Base-by-base conservation (phyloP, 108 stramenopile genomes). In the Fistulifera pelliculosa region DNA sequence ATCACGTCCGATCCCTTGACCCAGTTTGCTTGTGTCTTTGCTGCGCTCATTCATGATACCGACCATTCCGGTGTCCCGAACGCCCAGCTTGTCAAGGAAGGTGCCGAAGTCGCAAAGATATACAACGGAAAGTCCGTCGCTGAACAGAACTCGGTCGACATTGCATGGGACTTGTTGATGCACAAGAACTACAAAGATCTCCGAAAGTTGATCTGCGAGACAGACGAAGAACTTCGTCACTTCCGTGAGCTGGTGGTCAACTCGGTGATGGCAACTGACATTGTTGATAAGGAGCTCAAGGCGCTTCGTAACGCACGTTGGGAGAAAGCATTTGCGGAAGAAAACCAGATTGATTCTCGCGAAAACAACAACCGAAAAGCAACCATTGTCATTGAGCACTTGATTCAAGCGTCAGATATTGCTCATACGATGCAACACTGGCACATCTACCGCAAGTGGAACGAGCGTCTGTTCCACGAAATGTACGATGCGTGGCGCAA, bases 21-120 rank as follows among this genome's bases (percentile, higher is more conserved):
- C 12, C 49, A 55, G 43, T 69, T 76, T 44, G 50, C 68, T 6
- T 47, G 68, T 19, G 58, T 73, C 5, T 73, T 76, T 39, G 43
- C 71, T 12, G 66, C 67, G 21, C 53, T 76, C 21, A 66, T 76
- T 38, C 75, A 76, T 27, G 75, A 76, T 44, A 68, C 58, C 2
- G 75, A 65, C 0, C 75, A 76, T 48, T 72, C 71, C 13, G 72
- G 71, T 47, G 27, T 57, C 43, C 35, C 54, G 8, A 70, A 76
- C 24, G 38, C 67, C 35, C 57, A 65, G 19, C 59, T 70, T 1
- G 52, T 51, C 12, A 41, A 38, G 19, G 50, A 62, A 22, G 18
- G 39, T 8, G 22, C 18, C 6, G 38, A 25, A 15, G 39, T 62
- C 12, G 49, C 61, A 19, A 43, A 14, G 19, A 39, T 27, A 10